Conservation (phyloP, 495 filamentous ascomycete genomes). For the Hypoxylon fragiforme region DNA sequence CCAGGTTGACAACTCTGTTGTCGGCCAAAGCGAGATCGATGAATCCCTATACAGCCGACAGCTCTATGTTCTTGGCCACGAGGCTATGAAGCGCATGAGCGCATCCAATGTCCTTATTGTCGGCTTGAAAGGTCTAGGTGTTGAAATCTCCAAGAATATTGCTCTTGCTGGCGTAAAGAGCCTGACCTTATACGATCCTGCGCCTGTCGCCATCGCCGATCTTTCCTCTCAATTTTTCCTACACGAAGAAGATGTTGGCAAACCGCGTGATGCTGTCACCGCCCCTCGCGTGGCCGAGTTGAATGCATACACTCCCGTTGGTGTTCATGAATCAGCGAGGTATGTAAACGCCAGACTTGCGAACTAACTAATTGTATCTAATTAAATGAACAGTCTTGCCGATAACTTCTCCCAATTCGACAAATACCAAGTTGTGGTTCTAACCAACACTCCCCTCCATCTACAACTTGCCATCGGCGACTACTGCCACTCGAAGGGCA, state of each 20-base stretch:
- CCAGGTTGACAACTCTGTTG: conserved; percentile 73
- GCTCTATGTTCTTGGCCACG: conserved; percentile 96
- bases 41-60: conserved; percentile 97
- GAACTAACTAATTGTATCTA: too few species aligned
- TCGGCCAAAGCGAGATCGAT: conserved; percentile 73
- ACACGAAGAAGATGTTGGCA: conserved; percentile 82
- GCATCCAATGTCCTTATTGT: conserved; percentile 93
- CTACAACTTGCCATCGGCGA: conserved; percentile 83
- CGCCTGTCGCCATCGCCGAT: conserved; percentile 78
- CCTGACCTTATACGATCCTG: conserved; percentile 83
- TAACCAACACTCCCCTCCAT: conserved; percentile 79
- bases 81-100: conserved; percentile 99
- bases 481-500: conserved; percentile 90
- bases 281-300: conserved; percentile 89
- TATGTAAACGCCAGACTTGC: too few species aligned
- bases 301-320: conserved; percentile 93
- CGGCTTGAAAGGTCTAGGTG: conserved; percentile 89
- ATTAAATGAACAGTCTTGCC: conserved; percentile 51
- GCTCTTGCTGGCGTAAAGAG: conserved; percentile 88
- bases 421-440: conserved; percentile 87
- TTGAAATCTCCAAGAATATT: conserved; percentile 99
- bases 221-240: conserved; percentile 98
- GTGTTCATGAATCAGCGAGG: conserved; percentile 63
- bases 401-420: conserved; percentile 75
- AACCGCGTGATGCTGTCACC: conserved; percentile 83